Evolutionary conservation across 2,329 filamentous ascomycete genomes (phyloP), one percentile per base, ranked within the genome.

Genomic region (Botryotinia convoluta): DNA sequence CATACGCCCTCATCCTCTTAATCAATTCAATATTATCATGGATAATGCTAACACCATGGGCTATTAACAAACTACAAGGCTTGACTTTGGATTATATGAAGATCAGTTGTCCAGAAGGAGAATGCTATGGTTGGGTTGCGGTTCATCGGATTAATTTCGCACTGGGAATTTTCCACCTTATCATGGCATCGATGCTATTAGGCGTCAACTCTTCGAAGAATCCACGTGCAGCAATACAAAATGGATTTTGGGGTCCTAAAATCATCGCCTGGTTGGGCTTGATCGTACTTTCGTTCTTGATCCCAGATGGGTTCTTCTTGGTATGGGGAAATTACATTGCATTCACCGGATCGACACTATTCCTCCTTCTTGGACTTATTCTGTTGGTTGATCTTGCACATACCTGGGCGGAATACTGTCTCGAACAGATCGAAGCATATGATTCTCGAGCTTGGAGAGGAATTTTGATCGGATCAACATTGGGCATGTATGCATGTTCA

Each of bases 31-130:
- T 98, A 77, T 83, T 98, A 69, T 95, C 96, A 51, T 99, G 96
- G 96, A 93, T 99, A 78, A 97, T 98, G 94, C 94, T 99, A 84
- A 99, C 96, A 35, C 93, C 94, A 71, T 99, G 96, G 96, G 96
- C 96, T 48, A 93, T 99, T 81, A 93, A 97, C 80, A 98, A 98
- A 82, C 87, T 99, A 9, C 91, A 98, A 83, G 90, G 97, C 77
- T 86, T 98, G 72, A 96, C 94, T 20, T 88, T 99, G 77, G 94
- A 98, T 84, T 98, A 98, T 81, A 95, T 99, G 85, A 94, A 94
- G 80, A 97, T 99, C 81, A 92, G 92, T 80, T 99, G 96, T 82
- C 91, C 93, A 42, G 95, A 93, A 68, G 93, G 95, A 78, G 89
- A 95, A 81, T 99, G 96, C 82, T 93, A 97, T 81, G 96, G 96